Evolutionary conservation across 768 basidiomycete species (phyloP).

Genomic region (Phlebiopsis flavidoalba): DNA sequence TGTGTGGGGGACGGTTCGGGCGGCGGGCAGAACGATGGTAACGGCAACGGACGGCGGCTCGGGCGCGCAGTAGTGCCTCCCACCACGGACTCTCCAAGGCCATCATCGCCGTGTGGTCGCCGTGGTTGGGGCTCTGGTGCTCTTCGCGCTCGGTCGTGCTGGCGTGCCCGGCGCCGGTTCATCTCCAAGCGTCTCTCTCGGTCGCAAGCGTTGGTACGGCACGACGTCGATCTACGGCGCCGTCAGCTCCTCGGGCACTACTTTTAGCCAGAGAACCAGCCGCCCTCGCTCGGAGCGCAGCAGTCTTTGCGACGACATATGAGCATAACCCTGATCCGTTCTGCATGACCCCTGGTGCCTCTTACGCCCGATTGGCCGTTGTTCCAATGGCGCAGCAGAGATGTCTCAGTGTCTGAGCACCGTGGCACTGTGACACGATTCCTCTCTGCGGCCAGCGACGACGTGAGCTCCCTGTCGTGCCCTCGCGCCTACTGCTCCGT

Average conservation of each 20-base stretch:
- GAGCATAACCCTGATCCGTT: constrained; percentile 17
- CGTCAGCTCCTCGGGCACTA: constrained; percentile 9
- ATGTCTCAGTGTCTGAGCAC: not conserved
- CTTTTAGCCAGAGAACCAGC: constrained; percentile 15
- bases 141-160: constrained; percentile 35
- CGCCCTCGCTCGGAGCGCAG: constrained; percentile 37
- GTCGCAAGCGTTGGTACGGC: constrained; percentile 42
- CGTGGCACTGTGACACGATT: not conserved
- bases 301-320: constrained; percentile 62
- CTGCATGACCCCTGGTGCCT: not conserved
- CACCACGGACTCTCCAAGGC: constrained; percentile 35
- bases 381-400: not conserved
- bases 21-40: constrained; percentile 1
- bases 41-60: constrained; percentile 11
- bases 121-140: constrained; percentile 24
- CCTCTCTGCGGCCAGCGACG: constrained; percentile 11
- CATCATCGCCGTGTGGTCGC: constrained; percentile 43
- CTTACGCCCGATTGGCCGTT: not conserved
- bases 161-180: constrained; percentile 42
- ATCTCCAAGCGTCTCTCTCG: constrained; percentile 37
- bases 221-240: constrained; percentile 3
- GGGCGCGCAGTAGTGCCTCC: not conserved
- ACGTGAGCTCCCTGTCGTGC: constrained; percentile 9
- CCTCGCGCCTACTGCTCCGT: constrained; percentile 17
- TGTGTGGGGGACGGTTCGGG: constrained; percentile 1